Evolutionary conservation across 129 eudicot species (phyloP), one percentile per base, ranked within the genome.

Genomic region (Tagetes patula): DNA sequence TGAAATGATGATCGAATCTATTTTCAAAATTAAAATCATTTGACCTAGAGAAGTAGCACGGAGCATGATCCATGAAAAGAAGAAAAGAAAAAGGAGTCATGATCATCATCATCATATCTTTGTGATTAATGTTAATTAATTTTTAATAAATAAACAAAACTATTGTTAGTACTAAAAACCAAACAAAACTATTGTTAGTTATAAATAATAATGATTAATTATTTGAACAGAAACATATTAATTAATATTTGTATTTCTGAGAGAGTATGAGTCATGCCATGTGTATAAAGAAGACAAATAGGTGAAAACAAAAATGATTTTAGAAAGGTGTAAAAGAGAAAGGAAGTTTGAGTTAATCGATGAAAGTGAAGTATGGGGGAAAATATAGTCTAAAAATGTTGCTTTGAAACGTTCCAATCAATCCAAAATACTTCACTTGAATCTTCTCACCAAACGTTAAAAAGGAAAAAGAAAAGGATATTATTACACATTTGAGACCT

Each of bases 341-440:
- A 54, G 31, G 75, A 69, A 52, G 70, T 70, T 81, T 75, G 83
- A 58, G 80, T 75, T 56, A 50, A 73, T 90, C 85, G 77, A 83
- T 87, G 89, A 90, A 85, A 87, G 87, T 81, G 86, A 87, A 85
- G 86, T 82, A 74, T 80, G 79, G 80, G 68, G 43, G 55, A 58
- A 75, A 71, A 82, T 71, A 78, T 76, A 74, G 82, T 75, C 79
- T 78, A 75, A 63, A 76, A 85, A 77, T 73, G 81, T 73, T 56
- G 65, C 82, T 79, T 84, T 83, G 87, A 86, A 69, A 86, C 65
- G 90, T 83, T 87, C 45, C 89, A 72, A 82, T 87, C 89, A 81
- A 81, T 55, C 80, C 71, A 61, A 37, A 72, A 71, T 31, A 70
- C 48, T 71, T 70, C 81, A 75, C 84, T 85, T 86, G 83, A 81